Evolutionary conservation across 371 early-diverging fungal species (phyloP).

Genomic region (Apophysomyces sp.): DNA sequence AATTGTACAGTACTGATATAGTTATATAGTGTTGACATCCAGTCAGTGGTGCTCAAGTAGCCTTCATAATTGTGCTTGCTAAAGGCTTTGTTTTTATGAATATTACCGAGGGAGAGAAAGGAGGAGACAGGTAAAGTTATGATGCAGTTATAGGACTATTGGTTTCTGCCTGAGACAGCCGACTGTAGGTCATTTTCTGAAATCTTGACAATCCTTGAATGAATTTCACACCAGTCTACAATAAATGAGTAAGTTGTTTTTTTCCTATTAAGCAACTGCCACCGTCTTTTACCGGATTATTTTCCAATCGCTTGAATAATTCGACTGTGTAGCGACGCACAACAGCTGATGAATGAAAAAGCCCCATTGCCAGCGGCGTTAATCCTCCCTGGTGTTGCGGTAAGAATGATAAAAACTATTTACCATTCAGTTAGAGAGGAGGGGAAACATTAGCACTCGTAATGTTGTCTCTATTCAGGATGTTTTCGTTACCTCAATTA

Average conservation of each 20-base stretch:
- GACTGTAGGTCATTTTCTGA: constrained; percentile 45
- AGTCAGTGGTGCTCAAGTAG: no score
- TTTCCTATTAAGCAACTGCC: neutral
- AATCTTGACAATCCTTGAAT: constrained; percentile 41
- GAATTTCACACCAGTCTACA: constrained; percentile 38
- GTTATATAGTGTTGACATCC: no score
- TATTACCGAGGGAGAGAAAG: no score
- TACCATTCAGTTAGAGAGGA: neutral
- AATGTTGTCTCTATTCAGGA: neutral
- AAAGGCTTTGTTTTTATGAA: no score
- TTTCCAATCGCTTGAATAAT: constrained; percentile 64
- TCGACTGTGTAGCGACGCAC: constrained; percentile 66
- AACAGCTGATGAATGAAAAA: constrained; percentile 70
- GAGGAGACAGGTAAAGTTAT: neutral
- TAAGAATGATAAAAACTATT: constrained; percentile 70
- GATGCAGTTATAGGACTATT: neutral
- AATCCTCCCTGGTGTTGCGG: constrained; percentile 86
- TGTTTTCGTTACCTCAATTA: constrained; percentile 67
- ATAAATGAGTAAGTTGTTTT: neutral
- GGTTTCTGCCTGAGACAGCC: constrained; percentile 16
- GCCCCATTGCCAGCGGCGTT: constrained; percentile 76
- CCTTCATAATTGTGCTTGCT: no score
- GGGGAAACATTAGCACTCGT: neutral
- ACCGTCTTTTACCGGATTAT: constrained; percentile 60
- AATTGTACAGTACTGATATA: no score